A percentile compares a stretch with the other conserved stretches of the same genome.
Conservation (phyloP, 345 rosid genomes). For the Populus simonii region DNA sequence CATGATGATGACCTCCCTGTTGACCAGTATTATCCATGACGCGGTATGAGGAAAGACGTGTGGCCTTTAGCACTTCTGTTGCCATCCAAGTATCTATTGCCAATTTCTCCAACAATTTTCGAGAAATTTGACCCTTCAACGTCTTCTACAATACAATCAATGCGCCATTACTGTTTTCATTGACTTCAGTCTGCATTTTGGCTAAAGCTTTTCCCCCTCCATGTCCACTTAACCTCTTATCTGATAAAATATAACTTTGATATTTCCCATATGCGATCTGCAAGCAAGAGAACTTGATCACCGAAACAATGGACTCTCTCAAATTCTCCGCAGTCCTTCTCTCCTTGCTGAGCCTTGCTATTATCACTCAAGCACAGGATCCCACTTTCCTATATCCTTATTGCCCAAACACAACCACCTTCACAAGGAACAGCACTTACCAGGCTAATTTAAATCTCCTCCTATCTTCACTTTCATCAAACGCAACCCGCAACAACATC, state of each 20-base stretch:
- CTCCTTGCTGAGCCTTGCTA: not conserved
- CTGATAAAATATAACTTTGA: not conserved
- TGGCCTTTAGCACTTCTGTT: too few relatives aligned
- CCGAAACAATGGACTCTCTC: not conserved
- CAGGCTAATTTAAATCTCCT: slow-evolving; percentile 4
- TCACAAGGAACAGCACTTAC: slow-evolving; percentile 4
- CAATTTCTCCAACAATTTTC: too few relatives aligned
- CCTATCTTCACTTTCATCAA: slow-evolving; percentile 13
- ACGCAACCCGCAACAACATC: not conserved
- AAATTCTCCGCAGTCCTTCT: not conserved
- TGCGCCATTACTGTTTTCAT: not conserved
- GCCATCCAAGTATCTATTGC: too few relatives aligned
- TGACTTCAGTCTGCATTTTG: not conserved
- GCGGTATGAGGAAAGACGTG: too few relatives aligned
- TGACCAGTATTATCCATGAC: not conserved
- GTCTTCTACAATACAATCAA: too few relatives aligned
- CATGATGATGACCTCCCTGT: not conserved
- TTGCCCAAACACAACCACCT: slow-evolving; percentile 4
- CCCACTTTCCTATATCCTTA: not conserved
- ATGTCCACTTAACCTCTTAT: not conserved
- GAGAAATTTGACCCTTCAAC: too few relatives aligned
- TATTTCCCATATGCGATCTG: not conserved
- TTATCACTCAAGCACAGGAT: not conserved
- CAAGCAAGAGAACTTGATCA: not conserved
- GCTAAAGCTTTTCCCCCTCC: not conserved